phyloP scores from a whole-genome alignment of 1,139 yeast species.

The Geotrichum siamense region DNA sequence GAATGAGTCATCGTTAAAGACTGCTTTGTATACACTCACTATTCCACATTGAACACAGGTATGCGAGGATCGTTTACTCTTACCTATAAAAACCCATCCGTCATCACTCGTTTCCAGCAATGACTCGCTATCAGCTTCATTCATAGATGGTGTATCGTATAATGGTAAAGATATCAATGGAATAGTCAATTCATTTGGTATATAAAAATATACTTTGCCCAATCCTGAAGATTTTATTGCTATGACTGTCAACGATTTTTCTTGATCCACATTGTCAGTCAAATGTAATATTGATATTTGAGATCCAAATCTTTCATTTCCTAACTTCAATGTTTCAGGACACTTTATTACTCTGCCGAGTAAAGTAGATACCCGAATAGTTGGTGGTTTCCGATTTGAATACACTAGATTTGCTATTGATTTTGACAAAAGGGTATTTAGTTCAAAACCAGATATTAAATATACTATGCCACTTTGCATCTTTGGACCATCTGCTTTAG shows the following conservation, averaged over 20 bases:
- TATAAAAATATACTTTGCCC: conserved; percentile 28
- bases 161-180: conserved; percentile 4
- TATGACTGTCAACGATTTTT: background rate
- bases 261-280: conserved; percentile 1
- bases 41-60: conserved; percentile 36
- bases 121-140: conserved; percentile 27
- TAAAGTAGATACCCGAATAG: too few species aligned
- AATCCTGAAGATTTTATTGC: conserved; percentile 24
- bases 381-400: too few species aligned
- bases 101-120: conserved; percentile 22
- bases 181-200: conserved; percentile 14
- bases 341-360: too few species aligned
- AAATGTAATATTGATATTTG: conserved; percentile 20
- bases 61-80: conserved; percentile 20
- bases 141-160: background rate
- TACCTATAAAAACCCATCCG: conserved; percentile 28
- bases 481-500: conserved; percentile 33
- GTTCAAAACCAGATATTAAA: conserved; percentile 35
- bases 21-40: conserved; percentile 35
- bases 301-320: conserved; percentile 28
- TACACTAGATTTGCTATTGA: too few species aligned
- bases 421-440: conserved; percentile 20
- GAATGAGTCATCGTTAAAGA: conserved; percentile 18
- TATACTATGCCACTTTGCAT: conserved; percentile 41
- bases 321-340: conserved; percentile 1